A percentile compares a stretch with the other conserved stretches of the same genome.
Conservation (phyloP, 2,329 filamentous ascomycete genomes). For the Metarhizium anisopliae region DNA sequence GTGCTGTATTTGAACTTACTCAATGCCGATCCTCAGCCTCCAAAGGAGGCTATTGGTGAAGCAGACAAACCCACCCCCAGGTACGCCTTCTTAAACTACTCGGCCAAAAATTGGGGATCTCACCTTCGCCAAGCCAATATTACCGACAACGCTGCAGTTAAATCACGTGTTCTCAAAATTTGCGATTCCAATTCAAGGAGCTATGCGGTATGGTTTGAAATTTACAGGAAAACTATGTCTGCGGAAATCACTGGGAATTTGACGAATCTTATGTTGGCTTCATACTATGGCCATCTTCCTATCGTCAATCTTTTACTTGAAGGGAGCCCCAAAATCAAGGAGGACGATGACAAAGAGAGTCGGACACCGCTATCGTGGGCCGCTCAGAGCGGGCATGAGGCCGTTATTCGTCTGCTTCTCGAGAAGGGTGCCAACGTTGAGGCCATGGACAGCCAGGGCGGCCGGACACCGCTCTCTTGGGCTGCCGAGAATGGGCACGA, state of each 20-base stretch:
- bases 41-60: background rate
- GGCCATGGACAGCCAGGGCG: background rate
- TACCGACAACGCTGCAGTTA: slow-evolving; percentile 4
- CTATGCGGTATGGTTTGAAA: slow-evolving; percentile 2
- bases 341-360: background rate
- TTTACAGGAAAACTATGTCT: background rate
- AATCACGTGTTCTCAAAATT: slow-evolving; percentile 7
- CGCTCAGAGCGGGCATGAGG: slow-evolving; percentile 5
- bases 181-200: slow-evolving; percentile 8
- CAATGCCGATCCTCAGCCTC: background rate
- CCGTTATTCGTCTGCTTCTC: slow-evolving; percentile 1
- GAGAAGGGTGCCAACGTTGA: background rate
- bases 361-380: slow-evolving; percentile 3
- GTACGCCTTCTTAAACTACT: slow-evolving; percentile 13
- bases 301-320: background rate
- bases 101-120: slow-evolving; percentile 11
- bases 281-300: background rate
- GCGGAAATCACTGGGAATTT: background rate
- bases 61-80: background rate
- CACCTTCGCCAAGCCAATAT: slow-evolving; percentile 13
- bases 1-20: background rate
- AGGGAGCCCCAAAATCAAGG: background rate
- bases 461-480: no score
- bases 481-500: no score
- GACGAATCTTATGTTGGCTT: slow-evolving; percentile 2